These are phyloP conservation scores for Poteriospumella lacustris DNA, from an alignment of 108 stramenopile species.

Conservation along the genomic window DNA sequence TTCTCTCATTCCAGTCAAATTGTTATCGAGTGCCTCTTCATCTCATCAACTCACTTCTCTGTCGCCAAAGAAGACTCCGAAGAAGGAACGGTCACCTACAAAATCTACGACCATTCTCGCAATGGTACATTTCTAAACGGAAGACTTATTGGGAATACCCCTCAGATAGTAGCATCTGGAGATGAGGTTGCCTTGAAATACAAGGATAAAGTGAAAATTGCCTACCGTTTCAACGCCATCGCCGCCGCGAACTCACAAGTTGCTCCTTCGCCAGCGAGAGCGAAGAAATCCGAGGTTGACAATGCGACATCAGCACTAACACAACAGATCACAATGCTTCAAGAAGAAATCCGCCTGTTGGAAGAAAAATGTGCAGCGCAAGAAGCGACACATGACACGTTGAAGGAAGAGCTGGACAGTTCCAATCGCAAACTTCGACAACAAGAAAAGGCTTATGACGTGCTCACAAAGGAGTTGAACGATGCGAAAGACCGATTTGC, in stretches of 20 bases:
- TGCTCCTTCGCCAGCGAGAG: neutral
- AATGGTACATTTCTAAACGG: neutral
- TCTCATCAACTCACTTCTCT: slow-evolving; percentile 1
- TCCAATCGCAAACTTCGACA: neutral
- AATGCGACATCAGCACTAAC: neutral
- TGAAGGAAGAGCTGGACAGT: neutral
- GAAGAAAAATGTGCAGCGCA: neutral
- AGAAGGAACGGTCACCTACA: neutral
- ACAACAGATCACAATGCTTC: neutral
- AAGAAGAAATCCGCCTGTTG: neutral
- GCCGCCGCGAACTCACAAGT: neutral
- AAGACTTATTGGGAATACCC: neutral
- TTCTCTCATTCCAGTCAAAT: neutral
- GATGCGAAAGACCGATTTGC: neutral
- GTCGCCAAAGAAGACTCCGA: neutral
- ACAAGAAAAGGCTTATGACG: neutral
- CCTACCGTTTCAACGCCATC: neutral
- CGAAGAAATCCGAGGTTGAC: neutral
- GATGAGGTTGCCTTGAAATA: neutral
- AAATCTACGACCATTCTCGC: neutral
- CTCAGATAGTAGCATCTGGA: neutral
- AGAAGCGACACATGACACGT: neutral
- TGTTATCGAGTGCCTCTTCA: neutral
- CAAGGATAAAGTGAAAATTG: neutral
- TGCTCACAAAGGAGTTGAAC: neutral